Base-by-base conservation (phyloP, 495 filamentous ascomycete genomes). In the Delitschia confertaspora region DNA sequence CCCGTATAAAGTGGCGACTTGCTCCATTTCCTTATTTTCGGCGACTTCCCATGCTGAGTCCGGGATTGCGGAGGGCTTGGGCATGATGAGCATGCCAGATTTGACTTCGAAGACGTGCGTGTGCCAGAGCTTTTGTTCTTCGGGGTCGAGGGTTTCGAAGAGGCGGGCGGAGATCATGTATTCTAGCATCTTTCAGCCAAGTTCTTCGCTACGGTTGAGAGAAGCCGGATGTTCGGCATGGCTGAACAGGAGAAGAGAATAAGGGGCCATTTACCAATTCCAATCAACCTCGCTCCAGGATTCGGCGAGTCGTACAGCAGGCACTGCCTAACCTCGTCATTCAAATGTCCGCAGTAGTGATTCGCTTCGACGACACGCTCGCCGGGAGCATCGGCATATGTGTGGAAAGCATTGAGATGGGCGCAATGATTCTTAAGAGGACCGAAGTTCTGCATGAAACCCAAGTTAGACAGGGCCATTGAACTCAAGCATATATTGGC, bases 61-160 rank as follows among this genome's bases (percentile, higher is more conserved):
- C 2, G 79, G 78, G 1, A 84, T 33, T 6, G 57, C 56, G 0
- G 61, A 51, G 0, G 85, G 81, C 6, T 75, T 69, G 0, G 87
- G 86, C 86, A 94, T 84, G 49, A 89, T 70, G 2, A 94, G 70
- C 80, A 88, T 82, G 0, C 87, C 86, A 21, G 74, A 79, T 53
- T 91, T 91, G 7, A 93, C 85, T 55, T 94, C 88, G 61, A 81
- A 93, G 21, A 83, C 83, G 57, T 91, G 84, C 19, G 70, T 73
- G 60, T 89, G 84, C 83, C 84, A 93, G 13, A 85, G 72, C 44
- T 72, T 69, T 9, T 78, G 74, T 63, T 95, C 88, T 7, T 74
- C 70, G 0, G 57, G 4, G 5, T 73, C 67, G 0, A 95, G 76
- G 0, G 73, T 78, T 7, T 67, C 62, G 67, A 78, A 94, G 1